Evolutionary conservation across 106 monocot species (phyloP), one percentile per base, ranked within the genome.

Genomic region (Dendrobium chrysotoxum): DNA sequence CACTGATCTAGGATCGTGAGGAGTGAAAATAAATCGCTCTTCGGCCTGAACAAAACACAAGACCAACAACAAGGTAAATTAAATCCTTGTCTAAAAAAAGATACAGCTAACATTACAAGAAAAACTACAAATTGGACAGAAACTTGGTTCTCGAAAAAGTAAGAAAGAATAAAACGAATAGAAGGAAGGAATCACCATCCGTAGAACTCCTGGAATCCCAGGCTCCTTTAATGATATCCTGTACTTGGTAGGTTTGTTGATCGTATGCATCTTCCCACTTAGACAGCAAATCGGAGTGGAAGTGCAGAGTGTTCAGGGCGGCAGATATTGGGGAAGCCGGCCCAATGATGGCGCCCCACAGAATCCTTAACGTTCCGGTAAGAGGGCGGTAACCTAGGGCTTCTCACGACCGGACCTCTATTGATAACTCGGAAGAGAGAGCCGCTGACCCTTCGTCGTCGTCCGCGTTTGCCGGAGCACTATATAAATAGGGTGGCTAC

Each of bases 151-250:
- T 40, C 13, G 20, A 20, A 12, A 61, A 3, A 55, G 4, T 26
- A 47, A 76, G 2, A 39, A 17, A 25, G 5, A 0, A 65, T 55
- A 42, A 42, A 40, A 72, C 46, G 40, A 58, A 54, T 20, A 44
- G 7, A 28, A 41, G 40, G 7, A 26, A 28, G 45, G 2, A 80
- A 53, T 38, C 79, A 98, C 97, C 97, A 94, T 92, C 39, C 82
- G 82, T n/a, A 94, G 89, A 21, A 94, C 88, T 28, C 97, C 94
- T 0, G 94, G 83, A 75, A 89, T 80, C 50, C 92, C 97, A 4
- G 92, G 83, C 23, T 92, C 97, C 83, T 94, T 92, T 54, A 98
- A 81, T 25, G 90, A 66, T n/a, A 85, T 85, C 84, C 91, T 94
- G 84, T 92, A 94, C 84, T 85, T 94, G 4, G 83, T 89, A 10